Conservation (phyloP, 2,329 filamentous ascomycete genomes). For the Fusarium tanahbumbuense region DNA sequence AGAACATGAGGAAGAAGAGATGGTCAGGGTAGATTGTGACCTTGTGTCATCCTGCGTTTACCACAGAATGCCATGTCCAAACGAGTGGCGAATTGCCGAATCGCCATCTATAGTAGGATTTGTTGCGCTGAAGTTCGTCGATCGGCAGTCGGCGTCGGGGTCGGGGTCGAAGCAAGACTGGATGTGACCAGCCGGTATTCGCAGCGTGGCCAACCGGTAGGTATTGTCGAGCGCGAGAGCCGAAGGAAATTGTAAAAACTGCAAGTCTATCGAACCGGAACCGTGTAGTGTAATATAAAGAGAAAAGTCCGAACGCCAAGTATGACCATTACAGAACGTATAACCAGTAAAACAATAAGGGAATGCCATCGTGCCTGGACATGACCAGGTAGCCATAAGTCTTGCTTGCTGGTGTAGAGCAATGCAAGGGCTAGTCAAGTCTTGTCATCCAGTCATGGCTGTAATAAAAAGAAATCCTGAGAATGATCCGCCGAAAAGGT, state of each 20-base stretch:
- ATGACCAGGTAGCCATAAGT: neutral
- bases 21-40: slow-evolving; percentile 13
- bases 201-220: neutral
- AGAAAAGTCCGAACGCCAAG: slow-evolving; percentile 47
- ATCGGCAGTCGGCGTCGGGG: neutral
- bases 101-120: slow-evolving; percentile 26
- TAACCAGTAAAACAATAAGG: slow-evolving; percentile 43
- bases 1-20: slow-evolving; percentile 21
- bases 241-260: slow-evolving; percentile 37
- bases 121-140: slow-evolving; percentile 9
- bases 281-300: slow-evolving; percentile 43
- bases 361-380: slow-evolving; percentile 20
- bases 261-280: slow-evolving; percentile 44
- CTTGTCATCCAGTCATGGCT: slow-evolving; percentile 31
- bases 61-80: slow-evolving; percentile 32
- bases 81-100: slow-evolving; percentile 21
- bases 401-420: neutral
- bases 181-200: neutral
- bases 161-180: neutral
- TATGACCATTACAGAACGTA: slow-evolving; percentile 52
- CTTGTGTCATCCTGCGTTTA: slow-evolving; percentile 16
- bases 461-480: slow-evolving; percentile 38
- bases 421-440: neutral
- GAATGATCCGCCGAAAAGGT: slow-evolving; percentile 46
- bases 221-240: slow-evolving; percentile 10